Evolutionary conservation across 495 filamentous ascomycete genomes (phyloP).

Genomic region (Daldinia decipiens): DNA sequence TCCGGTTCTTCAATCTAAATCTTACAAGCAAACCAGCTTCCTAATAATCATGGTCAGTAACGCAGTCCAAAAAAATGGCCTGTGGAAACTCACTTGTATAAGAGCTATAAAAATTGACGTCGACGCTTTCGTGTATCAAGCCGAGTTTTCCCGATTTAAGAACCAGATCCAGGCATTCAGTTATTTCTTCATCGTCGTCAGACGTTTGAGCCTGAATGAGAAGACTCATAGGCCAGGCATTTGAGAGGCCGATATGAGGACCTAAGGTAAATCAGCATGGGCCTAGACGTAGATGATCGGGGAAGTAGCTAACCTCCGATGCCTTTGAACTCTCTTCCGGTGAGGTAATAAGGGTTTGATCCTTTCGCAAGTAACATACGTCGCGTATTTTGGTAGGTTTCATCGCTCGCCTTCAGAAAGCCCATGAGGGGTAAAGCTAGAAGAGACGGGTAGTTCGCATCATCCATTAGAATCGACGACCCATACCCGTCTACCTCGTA

Average conservation of each 20-base stretch:
- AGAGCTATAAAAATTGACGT: conserved; percentile 76
- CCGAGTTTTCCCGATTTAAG: conserved; percentile 77
- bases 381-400: conserved; percentile 87
- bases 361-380: conserved; percentile 83
- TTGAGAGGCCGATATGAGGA: conserved; percentile 78
- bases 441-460: conserved; percentile 93
- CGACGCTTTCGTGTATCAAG: conserved; percentile 90
- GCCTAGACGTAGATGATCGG: neutral
- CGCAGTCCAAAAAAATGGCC: neutral
- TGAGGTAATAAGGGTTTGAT: conserved; percentile 90
- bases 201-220: conserved; percentile 91
- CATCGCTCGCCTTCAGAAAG: conserved; percentile 73
- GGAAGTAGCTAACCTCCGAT: conserved; percentile 73
- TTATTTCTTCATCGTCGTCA: conserved; percentile 87
- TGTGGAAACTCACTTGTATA: conserved; percentile 74
- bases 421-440: conserved; percentile 88
- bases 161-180: conserved; percentile 73
- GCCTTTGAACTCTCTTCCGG: conserved; percentile 80
- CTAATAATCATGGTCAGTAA: conserved; percentile 55
- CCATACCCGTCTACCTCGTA: conserved; percentile 98
- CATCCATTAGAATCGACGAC: conserved; percentile 92
- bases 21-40: conserved; percentile 92
- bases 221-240: conserved; percentile 98
- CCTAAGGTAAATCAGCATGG: conserved; percentile 45
- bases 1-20: neutral